phyloP scores from a whole-genome alignment of 164 flowering plant species.

The Hamamelis virginiana region DNA sequence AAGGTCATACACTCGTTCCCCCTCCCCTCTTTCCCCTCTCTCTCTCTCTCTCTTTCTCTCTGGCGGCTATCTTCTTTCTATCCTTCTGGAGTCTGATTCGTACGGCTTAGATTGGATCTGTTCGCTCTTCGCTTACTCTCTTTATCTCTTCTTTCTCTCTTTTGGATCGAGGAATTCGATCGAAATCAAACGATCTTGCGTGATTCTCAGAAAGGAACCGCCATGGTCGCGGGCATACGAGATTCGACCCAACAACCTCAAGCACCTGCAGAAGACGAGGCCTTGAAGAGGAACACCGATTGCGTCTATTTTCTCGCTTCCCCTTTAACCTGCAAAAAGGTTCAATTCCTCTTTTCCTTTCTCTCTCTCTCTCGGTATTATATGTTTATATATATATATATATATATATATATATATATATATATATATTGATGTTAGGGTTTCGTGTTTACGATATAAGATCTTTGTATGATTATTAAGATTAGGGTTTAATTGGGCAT shows the following conservation, averaged over 20 bases:
- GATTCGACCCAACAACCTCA: constrained; percentile 13
- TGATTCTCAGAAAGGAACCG: background rate
- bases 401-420: background rate
- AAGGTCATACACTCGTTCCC: background rate
- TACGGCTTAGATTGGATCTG: background rate
- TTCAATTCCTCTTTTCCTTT: constrained; percentile 12
- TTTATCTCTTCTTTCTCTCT: background rate
- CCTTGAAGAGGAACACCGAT: constrained; percentile 69
- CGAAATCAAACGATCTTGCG: background rate
- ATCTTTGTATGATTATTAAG: background rate
- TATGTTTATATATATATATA: background rate
- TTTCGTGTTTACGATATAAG: too few species aligned
- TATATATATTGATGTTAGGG: background rate
- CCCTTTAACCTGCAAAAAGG: constrained; percentile 91
- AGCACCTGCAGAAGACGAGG: constrained; percentile 57
- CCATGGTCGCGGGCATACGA: constrained; percentile 27
- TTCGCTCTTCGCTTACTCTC: too few species aligned
- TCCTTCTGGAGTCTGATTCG: background rate
- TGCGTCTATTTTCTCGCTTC: constrained; percentile 94
- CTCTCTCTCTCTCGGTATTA: background rate
- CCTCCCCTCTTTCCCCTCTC: background rate
- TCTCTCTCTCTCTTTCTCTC: background rate
- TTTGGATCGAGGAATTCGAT: background rate
- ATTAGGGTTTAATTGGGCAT: background rate
- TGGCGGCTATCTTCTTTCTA: background rate